These are phyloP conservation scores for Colletotrichum noveboracense DNA, from an alignment of 2,329 filamentous ascomycete species.

Conservation along the genomic window DNA sequence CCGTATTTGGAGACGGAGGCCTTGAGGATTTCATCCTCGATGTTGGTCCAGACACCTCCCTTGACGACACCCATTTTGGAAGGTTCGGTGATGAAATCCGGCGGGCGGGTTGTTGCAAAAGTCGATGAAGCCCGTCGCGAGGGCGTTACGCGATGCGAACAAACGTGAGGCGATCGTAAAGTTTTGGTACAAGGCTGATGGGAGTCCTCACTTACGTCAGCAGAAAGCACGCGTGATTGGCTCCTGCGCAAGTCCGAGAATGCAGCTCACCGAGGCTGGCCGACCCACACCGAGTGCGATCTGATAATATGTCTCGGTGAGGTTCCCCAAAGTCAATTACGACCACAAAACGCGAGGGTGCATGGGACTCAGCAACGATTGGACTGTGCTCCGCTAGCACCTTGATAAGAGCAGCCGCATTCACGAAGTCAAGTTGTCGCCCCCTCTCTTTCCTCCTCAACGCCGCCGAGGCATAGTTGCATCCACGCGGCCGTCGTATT, in stretches of 20 bases:
- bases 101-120: neutral
- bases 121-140: slow-evolving; percentile 7
- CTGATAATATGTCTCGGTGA: neutral
- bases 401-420: neutral
- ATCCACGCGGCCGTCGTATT: neutral
- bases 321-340: neutral
- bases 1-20: slow-evolving; percentile 94
- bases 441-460: neutral
- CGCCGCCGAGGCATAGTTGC: neutral
- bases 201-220: slow-evolving; percentile 4
- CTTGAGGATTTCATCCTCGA: slow-evolving; percentile 96
- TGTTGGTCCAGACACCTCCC: slow-evolving; percentile 77
- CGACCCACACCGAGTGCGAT: neutral
- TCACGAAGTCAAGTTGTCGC: neutral
- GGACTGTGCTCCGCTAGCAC: neutral
- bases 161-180: slow-evolving; percentile 3
- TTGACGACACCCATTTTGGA: slow-evolving; percentile 73
- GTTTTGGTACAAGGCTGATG: slow-evolving; percentile 17
- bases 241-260: neutral
- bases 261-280: neutral
- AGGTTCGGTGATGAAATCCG: neutral
- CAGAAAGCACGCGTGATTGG: neutral
- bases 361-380: neutral
- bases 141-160: neutral
- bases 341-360: neutral